phyloP scores from a whole-genome alignment of 179 eudicot species.

The Gypsophila paniculata region DNA sequence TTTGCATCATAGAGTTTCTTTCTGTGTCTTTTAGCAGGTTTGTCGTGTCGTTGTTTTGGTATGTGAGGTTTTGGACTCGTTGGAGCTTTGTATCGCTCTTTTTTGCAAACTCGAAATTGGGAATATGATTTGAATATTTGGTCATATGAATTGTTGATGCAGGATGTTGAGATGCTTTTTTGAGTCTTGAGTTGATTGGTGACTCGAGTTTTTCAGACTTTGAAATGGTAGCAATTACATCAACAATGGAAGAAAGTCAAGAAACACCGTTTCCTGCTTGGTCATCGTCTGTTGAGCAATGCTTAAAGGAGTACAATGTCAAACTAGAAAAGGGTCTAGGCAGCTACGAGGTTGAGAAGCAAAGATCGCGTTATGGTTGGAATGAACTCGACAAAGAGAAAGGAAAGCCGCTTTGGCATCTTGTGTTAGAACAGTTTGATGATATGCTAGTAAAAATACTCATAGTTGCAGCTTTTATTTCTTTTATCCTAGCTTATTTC shows the following conservation, averaged over 20 bases:
- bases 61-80: no score
- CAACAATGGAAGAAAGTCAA: conserved; percentile 44
- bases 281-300: conserved; percentile 60
- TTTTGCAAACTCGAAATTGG: no score
- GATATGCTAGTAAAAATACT: conserved; percentile 77
- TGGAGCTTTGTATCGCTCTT: no score
- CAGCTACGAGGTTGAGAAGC: conserved; percentile 56
- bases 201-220: conserved; percentile 16
- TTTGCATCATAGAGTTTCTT: no score
- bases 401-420: conserved; percentile 74
- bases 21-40: no score
- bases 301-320: conserved; percentile 61
- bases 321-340: conserved; percentile 60
- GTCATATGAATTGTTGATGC: not conserved
- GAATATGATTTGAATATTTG: not conserved
- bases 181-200: not conserved
- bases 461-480: conserved; percentile 66
- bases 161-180: conserved; percentile 20
- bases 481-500: conserved; percentile 60
- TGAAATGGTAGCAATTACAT: conserved; percentile 27
- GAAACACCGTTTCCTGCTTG: conserved; percentile 59
- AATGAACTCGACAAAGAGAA: conserved; percentile 69
- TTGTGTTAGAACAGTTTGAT: conserved; percentile 71
- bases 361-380: conserved; percentile 53
- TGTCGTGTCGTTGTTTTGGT: no score